phyloP scores from a whole-genome alignment of 2,329 filamentous ascomycete genomes.

The Ascochyta viciae-villosae region DNA sequence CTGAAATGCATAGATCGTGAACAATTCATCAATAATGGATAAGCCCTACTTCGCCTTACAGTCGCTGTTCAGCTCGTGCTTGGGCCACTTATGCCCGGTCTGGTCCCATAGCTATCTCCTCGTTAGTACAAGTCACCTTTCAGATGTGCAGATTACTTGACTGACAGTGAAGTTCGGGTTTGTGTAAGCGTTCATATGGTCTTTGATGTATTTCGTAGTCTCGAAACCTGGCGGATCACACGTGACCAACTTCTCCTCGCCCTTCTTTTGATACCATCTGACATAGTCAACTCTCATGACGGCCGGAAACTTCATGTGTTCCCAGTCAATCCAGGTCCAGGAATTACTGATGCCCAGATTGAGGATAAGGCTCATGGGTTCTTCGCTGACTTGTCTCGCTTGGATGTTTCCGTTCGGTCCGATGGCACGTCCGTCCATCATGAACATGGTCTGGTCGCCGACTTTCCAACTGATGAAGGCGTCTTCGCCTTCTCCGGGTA shows the following conservation, averaged over 20 bases:
- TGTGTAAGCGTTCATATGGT: conserved; percentile 57
- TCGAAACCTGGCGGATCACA: conserved; percentile 63
- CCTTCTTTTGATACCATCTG: conserved; percentile 61
- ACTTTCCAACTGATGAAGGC: conserved; percentile 61
- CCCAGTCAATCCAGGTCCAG: conserved; percentile 58
- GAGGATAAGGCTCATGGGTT: conserved; percentile 62
- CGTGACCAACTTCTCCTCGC: conserved; percentile 56
- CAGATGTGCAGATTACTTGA: conserved; percentile 3
- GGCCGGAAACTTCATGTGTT: conserved; percentile 56
- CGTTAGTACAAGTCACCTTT: conserved; percentile 1
- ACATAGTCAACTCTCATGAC: conserved; percentile 64
- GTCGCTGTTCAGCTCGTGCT: conserved; percentile 53
- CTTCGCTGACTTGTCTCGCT: conserved; percentile 57
- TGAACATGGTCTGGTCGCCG: conserved; percentile 59
- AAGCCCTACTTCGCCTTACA: conserved; percentile 28
- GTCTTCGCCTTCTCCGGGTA: conserved; percentile 55
- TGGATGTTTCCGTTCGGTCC: conserved; percentile 62
- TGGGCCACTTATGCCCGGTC: conserved; percentile 50
- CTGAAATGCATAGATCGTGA: conserved; percentile 4
- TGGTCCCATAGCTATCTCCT: conserved; percentile 40
- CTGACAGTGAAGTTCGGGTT: conserved; percentile 61
- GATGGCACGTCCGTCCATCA: conserved; percentile 60
- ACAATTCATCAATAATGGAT: not conserved
- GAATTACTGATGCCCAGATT: conserved; percentile 61
- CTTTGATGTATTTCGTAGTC: conserved; percentile 59